Evolutionary conservation across 1,284 basidiomycete genomes (phyloP), one percentile per base, ranked within the genome.

Genomic region (Neolentinus lepideus): DNA sequence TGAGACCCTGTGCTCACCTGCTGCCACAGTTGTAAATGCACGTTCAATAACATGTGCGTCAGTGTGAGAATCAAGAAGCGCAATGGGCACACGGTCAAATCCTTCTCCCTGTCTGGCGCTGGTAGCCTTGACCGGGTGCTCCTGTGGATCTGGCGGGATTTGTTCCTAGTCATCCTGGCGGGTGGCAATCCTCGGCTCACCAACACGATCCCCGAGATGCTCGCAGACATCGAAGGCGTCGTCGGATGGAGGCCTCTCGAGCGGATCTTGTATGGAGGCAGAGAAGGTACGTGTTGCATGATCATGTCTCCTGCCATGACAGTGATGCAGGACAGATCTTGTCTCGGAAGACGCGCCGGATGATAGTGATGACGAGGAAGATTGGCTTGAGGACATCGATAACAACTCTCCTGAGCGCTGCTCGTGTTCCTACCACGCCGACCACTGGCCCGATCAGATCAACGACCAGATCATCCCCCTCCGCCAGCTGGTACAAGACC

Each of bases 71-170:
- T 86, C 58, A 76, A 66, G 51, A 65, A 67, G 46, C 69, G 58
- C 2, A 63, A 66, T 2, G 77, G 77, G 14, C 75, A 74, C 45
- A 47, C 69, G 16, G 63, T 84, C 60, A 83, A 79, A 58, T 68
- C 70, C 0, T 84, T 84, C 59, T 63, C 66, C 16, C 62, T 84
- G n/a, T 67, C 67, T 3, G 82, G 83, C 11, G 74, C 75, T 0
- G 70, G 75, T 24, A 73, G 73, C 45, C 68, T 85, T 31, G 72
- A 79, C 38, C 66, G 65, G n/a, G 71, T 78, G 29, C 58, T 81
- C 2, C 64, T 83, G 21, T 87, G 84, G 81, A 77, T 86, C 50
- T 87, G 84, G 84, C 75, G 85, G 3, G 84, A 86, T 56, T 70
- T 85, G 22, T 78, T 85, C 60, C 63, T 86, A 8, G 76, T 75